phyloP scores from a whole-genome alignment of 345 rosid genomes.

The Linum tenue region DNA sequence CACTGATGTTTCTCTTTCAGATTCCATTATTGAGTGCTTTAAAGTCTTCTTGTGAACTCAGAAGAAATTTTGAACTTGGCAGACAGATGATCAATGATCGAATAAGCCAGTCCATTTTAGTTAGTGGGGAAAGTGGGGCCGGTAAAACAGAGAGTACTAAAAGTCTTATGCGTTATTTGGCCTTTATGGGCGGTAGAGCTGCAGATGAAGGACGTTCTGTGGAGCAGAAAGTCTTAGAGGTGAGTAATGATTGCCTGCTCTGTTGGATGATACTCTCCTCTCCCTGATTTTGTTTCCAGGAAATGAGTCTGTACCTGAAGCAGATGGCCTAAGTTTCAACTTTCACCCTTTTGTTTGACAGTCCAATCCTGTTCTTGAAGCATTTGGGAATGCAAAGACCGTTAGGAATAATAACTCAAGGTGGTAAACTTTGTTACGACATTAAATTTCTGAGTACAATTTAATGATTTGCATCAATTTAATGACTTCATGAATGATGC shows the following conservation, averaged over 20 bases:
- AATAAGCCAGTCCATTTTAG: slow-evolving; percentile 11
- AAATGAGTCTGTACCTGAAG: slow-evolving; percentile 6
- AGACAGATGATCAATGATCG: slow-evolving; percentile 11
- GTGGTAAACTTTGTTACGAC: slow-evolving; percentile 13
- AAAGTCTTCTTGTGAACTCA: neutral
- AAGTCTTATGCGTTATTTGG: slow-evolving; percentile 8
- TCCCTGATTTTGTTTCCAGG: slow-evolving; percentile 7
- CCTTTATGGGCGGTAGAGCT: slow-evolving; percentile 9
- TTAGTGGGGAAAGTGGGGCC: slow-evolving; percentile 10
- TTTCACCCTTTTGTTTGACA: slow-evolving; percentile 1
- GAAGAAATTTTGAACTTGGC: slow-evolving; percentile 5
- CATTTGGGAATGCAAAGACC: slow-evolving; percentile 11
- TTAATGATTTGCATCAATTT: neutral
- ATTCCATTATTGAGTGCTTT: slow-evolving; percentile 11
- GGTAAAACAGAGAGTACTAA: slow-evolving; percentile 12
- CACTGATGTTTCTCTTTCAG: neutral
- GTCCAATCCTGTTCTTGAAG: slow-evolving; percentile 12
- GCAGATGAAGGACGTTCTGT: slow-evolving; percentile 5
- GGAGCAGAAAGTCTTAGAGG: slow-evolving; percentile 12
- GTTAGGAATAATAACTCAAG: slow-evolving; percentile 10
- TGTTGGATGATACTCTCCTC: neutral
- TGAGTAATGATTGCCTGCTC: slow-evolving; percentile 8
- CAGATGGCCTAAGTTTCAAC: slow-evolving; percentile 6
- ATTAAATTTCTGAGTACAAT: neutral
- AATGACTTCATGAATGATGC: neutral